Evolutionary conservation across 495 filamentous ascomycete species (phyloP).

Genomic region (Penicillium waksmanii): DNA sequence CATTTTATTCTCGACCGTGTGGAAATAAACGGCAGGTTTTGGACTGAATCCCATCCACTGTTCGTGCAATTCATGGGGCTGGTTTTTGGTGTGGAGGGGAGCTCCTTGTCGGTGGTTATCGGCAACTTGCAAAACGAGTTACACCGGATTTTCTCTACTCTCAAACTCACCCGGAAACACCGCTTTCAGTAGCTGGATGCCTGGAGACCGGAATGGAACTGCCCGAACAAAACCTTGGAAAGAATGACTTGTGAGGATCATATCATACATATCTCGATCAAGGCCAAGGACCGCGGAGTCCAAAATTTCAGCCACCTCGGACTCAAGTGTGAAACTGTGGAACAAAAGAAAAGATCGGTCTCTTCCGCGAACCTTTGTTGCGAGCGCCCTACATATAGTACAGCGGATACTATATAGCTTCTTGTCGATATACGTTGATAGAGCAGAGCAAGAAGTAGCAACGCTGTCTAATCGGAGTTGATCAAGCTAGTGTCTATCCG

Average conservation of each 20-base stretch:
- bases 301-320: neutral
- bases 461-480: conserved; percentile 40
- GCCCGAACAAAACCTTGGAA: neutral
- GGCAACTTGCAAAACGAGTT: conserved; percentile 1
- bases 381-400: conserved; percentile 52
- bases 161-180: neutral
- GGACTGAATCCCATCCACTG: neutral
- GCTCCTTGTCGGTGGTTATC: neutral
- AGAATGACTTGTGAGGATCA: neutral
- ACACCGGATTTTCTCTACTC: neutral
- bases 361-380: conserved; percentile 35
- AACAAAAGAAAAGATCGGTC: conserved; percentile 19
- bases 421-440: conserved; percentile 69
- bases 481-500: conserved; percentile 37
- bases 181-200: neutral
- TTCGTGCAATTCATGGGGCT: neutral
- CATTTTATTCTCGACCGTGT: neutral
- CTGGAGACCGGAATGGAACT: neutral
- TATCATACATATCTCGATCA: neutral
- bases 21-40: neutral
- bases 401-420: conserved; percentile 67
- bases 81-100: neutral
- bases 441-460: conserved; percentile 60
- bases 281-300: neutral
- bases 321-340: neutral